Evolutionary conservation across 257 asterid species (phyloP), one percentile per base, ranked within the genome.

Genomic region (Coffea eugenioides): DNA sequence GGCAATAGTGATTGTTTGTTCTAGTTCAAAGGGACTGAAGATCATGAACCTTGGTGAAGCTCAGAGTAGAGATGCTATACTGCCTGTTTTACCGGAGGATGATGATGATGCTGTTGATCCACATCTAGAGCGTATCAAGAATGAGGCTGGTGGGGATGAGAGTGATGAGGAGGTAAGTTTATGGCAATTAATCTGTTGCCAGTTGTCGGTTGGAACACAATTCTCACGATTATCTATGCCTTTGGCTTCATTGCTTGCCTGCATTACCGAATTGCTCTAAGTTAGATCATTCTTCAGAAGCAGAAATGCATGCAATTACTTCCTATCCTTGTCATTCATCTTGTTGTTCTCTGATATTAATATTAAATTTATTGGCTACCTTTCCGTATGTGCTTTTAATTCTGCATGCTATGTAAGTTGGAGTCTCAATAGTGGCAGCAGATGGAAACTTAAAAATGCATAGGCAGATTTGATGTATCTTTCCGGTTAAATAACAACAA

Each of bases 61-160:
- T 69, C 80, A 83, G 81, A 59, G 88, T 15, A 25, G 89, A 14
- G 92, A 87, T 79, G 98, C 92, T 71, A 93, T 88, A 81, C 87
- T 92, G 56, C 85, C 92, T 80, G 97, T 86, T 80, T 82, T 93
- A 70, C 87, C 77, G 84, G 84, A 83, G 61, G 88, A 87, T 57
- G 88, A 91, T 25, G 97, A 92, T 84, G 95, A 93, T 69, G 90
- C 92, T 75, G 96, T 92, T 75, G 99, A 95, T 79, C 97, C 97
- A 25, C 97, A 95, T 84, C 97, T 92, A 59, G 95, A 89, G 86
- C 92, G 96, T 76, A 92, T 93, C 79, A 92, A 82, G 90, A 93
- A 93, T 81, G 92, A 82, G 86, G 89, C 92, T 41, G 88, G 83
- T 78, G 97, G 87, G 67, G 97, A 89, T 52, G 98, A 92, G 76